Evolutionary conservation across 176 grass and related monocot genomes (phyloP).

Genomic region (Puccinellia tenuiflora): DNA sequence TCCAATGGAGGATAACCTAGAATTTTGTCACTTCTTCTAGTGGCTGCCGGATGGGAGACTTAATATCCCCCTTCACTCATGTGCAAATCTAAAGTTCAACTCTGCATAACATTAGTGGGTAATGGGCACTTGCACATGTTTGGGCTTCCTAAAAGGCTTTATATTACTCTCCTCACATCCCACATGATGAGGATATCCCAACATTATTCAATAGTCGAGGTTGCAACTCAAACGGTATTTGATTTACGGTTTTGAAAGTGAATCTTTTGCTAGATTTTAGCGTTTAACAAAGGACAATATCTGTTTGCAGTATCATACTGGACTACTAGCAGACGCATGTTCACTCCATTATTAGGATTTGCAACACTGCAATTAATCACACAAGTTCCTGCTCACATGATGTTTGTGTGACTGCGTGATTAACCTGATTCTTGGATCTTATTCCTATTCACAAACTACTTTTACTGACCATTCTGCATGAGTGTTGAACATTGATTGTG

Average conservation of each 20-base stretch:
- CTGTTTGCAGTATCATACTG: conserved; percentile 11
- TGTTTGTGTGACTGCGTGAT: not conserved
- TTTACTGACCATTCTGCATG: not conserved
- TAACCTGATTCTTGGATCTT: not conserved
- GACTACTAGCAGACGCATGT: conserved; percentile 1
- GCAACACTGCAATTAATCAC: not conserved
- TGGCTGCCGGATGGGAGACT: not conserved
- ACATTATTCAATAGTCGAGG: not conserved
- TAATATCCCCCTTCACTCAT: not conserved
- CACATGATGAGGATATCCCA: not conserved
- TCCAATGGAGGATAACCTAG: not conserved
- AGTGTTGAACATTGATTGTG: not conserved
- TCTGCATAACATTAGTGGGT: not conserved
- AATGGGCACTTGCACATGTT: not conserved
- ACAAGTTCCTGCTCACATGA: not conserved
- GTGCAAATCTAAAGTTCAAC: not conserved
- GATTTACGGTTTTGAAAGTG: not conserved
- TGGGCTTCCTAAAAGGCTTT: not conserved
- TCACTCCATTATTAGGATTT: not conserved
- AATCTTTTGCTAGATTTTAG: not conserved
- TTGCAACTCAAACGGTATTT: not conserved
- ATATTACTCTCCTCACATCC: not conserved
- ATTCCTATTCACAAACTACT: not conserved
- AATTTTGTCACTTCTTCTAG: not conserved
- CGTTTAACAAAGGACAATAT: not conserved